Percentiles rank a stretch among this genome's conserved stretches.
phyloP scores from a whole-genome alignment of 2,329 filamentous ascomycete species.

The Alternaria sp. region DNA sequence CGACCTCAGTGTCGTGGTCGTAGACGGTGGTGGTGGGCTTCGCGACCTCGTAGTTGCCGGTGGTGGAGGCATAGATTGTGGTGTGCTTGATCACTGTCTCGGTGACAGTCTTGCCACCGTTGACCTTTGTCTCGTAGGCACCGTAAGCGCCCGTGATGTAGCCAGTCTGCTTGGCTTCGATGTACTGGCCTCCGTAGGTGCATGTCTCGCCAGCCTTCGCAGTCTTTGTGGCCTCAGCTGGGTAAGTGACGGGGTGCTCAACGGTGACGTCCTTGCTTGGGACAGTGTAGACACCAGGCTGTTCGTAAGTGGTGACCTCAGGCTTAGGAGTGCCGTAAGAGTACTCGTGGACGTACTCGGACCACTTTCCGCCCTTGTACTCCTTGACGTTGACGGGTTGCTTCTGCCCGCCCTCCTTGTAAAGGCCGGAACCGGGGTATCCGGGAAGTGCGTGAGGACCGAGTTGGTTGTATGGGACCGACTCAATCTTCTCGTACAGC shows the following conservation, averaged over 20 bases:
- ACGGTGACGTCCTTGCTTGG: constrained; percentile 36
- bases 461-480: constrained; percentile 36
- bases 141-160: constrained; percentile 34
- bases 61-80: constrained; percentile 29
- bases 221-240: constrained; percentile 31
- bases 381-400: constrained; percentile 40
- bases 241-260: constrained; percentile 23
- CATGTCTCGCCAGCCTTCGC: constrained; percentile 28
- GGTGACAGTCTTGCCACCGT: constrained; percentile 21
- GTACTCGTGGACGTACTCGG: constrained; percentile 26
- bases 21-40: constrained; percentile 44
- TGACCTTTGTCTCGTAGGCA: constrained; percentile 28
- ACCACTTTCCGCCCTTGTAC: constrained; percentile 41
- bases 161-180: constrained; percentile 29
- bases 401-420: constrained; percentile 25
- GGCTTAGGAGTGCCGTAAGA: constrained; percentile 36
- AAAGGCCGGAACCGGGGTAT: constrained; percentile 39
- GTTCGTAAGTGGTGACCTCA: constrained; percentile 34
- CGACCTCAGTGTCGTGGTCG: constrained; percentile 33
- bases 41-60: constrained; percentile 39
- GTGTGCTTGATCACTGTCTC: constrained; percentile 33
- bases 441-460: constrained; percentile 36
- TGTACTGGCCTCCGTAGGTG: constrained; percentile 36
- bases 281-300: constrained; percentile 39
- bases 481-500: constrained; percentile 39